Evolutionary conservation across 225 moss, liverwort and hornwort species (phyloP).

Genomic region (Pseudoscleropodium purum): DNA sequence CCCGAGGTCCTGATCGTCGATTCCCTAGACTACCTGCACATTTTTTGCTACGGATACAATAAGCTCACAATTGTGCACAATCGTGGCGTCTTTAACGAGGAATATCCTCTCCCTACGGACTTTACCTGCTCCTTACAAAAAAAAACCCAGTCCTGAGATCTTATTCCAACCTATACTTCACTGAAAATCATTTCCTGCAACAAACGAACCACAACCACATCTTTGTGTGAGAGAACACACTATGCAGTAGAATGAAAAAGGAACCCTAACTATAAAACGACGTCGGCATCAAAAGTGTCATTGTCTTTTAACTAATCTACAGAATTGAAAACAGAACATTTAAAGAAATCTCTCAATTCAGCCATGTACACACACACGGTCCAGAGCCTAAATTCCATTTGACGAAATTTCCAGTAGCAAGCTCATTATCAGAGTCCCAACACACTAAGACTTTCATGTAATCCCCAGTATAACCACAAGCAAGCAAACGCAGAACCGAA

Average conservation of each 20-base stretch:
- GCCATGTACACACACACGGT: background rate
- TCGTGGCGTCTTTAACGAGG: background rate
- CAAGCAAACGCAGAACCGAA: background rate
- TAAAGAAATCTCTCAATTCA: background rate
- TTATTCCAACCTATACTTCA: slow-evolving; percentile 42
- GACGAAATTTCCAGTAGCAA: background rate
- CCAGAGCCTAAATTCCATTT: background rate
- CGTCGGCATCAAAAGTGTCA: background rate
- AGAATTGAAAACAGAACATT: background rate
- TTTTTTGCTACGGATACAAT: slow-evolving; percentile 15
- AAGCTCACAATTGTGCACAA: slow-evolving; percentile 11
- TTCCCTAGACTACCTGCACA: slow-evolving; percentile 17
- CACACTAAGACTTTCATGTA: background rate
- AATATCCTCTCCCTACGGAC: background rate
- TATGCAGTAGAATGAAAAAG: background rate
- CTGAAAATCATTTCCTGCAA: slow-evolving; percentile 86
- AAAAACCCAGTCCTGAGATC: background rate
- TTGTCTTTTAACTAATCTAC: background rate
- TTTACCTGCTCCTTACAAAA: background rate
- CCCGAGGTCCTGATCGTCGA: background rate
- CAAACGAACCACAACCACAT: background rate
- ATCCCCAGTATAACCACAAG: background rate
- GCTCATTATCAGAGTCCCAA: background rate
- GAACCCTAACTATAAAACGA: background rate
- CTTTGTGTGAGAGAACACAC: background rate